A percentile compares a stretch with the other conserved stretches of the same genome.
phyloP scores from a whole-genome alignment of 192 early-diverging fungal genomes.

The Lobosporangium transversale region DNA sequence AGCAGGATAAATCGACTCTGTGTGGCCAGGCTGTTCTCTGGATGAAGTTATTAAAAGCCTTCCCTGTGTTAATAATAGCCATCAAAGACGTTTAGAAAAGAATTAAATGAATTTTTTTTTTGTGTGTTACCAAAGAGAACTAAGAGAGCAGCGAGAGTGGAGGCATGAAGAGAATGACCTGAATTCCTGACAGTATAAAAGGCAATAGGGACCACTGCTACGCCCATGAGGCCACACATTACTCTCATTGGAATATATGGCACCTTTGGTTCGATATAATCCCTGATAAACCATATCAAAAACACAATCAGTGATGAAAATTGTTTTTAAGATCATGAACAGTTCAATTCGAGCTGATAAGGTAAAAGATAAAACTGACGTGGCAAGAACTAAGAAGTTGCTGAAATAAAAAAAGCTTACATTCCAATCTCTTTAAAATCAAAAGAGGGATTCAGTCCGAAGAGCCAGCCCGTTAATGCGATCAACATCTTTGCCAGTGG shows the following conservation, averaged over 20 bases:
- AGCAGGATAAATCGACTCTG: slow-evolving; percentile 93
- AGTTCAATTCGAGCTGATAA: neutral
- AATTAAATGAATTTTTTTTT: too few species aligned
- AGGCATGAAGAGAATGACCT: slow-evolving; percentile 78
- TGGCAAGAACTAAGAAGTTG: neutral
- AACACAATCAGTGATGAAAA: too few species aligned
- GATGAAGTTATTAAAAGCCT: neutral
- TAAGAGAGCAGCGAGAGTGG: slow-evolving; percentile 80
- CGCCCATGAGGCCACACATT: slow-evolving; percentile 80
- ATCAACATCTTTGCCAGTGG: slow-evolving; percentile 94
- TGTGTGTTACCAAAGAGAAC: slow-evolving; percentile 80
- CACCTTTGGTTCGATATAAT: slow-evolving; percentile 88
- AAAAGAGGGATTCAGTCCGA: slow-evolving; percentile 92
- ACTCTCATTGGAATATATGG: slow-evolving; percentile 90
- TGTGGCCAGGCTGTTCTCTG: slow-evolving; percentile 89
- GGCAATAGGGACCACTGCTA: slow-evolving; percentile 82
- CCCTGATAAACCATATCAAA: slow-evolving; percentile 64
- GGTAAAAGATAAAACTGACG: neutral
- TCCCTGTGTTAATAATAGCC: too few species aligned
- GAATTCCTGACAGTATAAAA: slow-evolving; percentile 86
- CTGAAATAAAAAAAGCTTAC: slow-evolving; percentile 44
- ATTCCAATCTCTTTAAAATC: slow-evolving; percentile 93
- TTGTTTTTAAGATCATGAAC: too few species aligned
- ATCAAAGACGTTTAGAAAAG: too few species aligned
- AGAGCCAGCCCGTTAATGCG: slow-evolving; percentile 76